A percentile compares a stretch with the other conserved stretches of the same genome.
Evolutionary conservation across 441 rosid species (phyloP).

Genomic region (Mallotus repandus): DNA sequence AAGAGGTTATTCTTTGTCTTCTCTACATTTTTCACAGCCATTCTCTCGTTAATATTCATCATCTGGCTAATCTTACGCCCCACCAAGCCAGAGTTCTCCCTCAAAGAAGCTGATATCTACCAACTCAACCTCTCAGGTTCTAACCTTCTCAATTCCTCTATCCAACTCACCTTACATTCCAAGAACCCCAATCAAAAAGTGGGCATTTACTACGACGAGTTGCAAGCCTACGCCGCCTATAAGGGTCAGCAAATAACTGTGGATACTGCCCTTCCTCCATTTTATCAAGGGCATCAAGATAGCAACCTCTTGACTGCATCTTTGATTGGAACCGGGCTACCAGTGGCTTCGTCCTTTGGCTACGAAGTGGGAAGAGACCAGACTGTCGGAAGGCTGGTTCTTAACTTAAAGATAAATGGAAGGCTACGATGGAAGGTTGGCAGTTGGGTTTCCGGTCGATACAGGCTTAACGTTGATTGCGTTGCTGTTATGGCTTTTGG

Average conservation of each 20-base stretch:
- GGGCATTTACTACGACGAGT: constrained; percentile 62
- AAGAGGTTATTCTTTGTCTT: constrained; percentile 43
- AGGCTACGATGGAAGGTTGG: constrained; percentile 70
- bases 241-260: constrained; percentile 64
- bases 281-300: constrained; percentile 60
- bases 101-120: constrained; percentile 47
- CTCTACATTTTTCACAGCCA: constrained; percentile 38
- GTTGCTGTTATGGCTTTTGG: constrained; percentile 53
- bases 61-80: constrained; percentile 61
- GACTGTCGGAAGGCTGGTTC: constrained; percentile 39
- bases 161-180: constrained; percentile 53
- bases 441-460: constrained; percentile 63
- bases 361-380: constrained; percentile 55
- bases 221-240: constrained; percentile 52
- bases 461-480: constrained; percentile 51
- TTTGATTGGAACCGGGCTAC: constrained; percentile 44
- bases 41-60: constrained; percentile 43
- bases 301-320: constrained; percentile 45
- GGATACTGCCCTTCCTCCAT: constrained; percentile 47
- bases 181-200: constrained; percentile 54
- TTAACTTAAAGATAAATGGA: constrained; percentile 47
- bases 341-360: constrained; percentile 51
- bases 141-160: constrained; percentile 56
- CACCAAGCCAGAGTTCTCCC: constrained; percentile 50
- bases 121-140: constrained; percentile 50